Evolutionary conservation across 2,329 filamentous ascomycete genomes (phyloP).

Genomic region (Berkeleyomyces basicola): DNA sequence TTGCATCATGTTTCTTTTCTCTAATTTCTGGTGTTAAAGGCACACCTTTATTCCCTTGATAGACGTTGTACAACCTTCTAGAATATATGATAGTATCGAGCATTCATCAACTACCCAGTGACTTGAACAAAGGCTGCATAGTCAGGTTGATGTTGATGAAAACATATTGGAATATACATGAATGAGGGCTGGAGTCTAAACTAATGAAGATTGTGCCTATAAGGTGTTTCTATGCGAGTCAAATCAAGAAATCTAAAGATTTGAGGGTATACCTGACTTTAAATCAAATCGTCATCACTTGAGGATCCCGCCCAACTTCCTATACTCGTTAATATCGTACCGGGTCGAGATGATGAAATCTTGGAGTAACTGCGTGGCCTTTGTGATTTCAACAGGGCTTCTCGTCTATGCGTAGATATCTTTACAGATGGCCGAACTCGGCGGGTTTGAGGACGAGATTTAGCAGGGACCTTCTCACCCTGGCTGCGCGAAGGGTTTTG

Average conservation of each 20-base stretch:
- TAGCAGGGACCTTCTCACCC: background rate
- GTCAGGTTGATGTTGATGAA: background rate
- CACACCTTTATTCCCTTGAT: background rate
- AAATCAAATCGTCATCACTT: conserved; percentile 12
- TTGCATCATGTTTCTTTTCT: background rate
- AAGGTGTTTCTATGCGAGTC: background rate
- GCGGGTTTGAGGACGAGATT: background rate
- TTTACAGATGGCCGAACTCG: background rate
- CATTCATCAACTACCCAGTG: background rate
- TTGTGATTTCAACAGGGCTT: background rate
- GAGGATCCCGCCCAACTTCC: conserved; percentile 6
- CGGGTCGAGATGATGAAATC: background rate
- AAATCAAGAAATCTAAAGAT: too few species aligned
- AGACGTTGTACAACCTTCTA: background rate
- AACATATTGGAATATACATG: background rate
- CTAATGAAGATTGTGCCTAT: background rate
- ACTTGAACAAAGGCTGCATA: background rate
- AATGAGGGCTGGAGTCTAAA: background rate
- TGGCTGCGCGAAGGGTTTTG: background rate
- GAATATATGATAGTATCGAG: background rate
- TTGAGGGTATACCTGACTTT: background rate
- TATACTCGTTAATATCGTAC: background rate
- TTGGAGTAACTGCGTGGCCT: background rate
- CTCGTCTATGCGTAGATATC: background rate
- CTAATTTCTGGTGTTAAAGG: background rate